Base-by-base conservation (phyloP, 2,329 filamentous ascomycete genomes). In the Akanthomyces muscarius region DNA sequence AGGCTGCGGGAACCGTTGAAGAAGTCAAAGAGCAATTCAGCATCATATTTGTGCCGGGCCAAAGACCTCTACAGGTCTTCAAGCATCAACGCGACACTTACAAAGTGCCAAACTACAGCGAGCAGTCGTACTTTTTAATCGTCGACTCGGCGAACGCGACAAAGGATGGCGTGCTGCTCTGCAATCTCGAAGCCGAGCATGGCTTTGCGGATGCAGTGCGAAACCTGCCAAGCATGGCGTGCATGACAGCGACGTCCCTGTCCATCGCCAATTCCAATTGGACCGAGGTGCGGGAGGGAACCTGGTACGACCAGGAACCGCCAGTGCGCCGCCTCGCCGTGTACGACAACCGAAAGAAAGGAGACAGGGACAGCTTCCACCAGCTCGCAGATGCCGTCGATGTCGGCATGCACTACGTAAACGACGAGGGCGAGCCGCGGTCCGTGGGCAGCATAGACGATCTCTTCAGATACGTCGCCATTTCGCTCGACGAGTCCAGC, bases 131-230 rank as follows among this genome's bases (percentile, higher is more conserved):
- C 21, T 64, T 64, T 44, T 44, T 61, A 13, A 56, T 64, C 33
- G 42, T 62, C 4, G 63, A 64, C 47, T 51, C 57, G 14, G n/a
- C 21, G 21, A 41, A 62, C 36, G 33, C 58, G 5, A 42, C 33
- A 7, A 53, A 16, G 5, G 42, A 55, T 36, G 63, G 44, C 13
- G 47, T 61, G 5, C 18, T 64, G 38, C 57, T 64, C 57, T 54
- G 58, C 44, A 21, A 55, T 4, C 14, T 64, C 18, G 11, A 56
- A 8, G 21, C 51, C 36, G 51, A 63, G 11, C 62, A 63, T 41
- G 62, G 62, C n/a, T 54, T 60, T 28, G 41, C 41, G 7, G 62
- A 63, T 41, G 56, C 56, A 3, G 55, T 63, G 5, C 62, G 62
- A 13, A 21, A 54, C 16, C 36, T 48, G 52, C 60, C 52, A 28